A percentile compares a stretch with the other conserved stretches of the same genome.
Evolutionary conservation across 2,329 filamentous ascomycete species (phyloP).

Genomic region (Aspergillus neoniger): DNA sequence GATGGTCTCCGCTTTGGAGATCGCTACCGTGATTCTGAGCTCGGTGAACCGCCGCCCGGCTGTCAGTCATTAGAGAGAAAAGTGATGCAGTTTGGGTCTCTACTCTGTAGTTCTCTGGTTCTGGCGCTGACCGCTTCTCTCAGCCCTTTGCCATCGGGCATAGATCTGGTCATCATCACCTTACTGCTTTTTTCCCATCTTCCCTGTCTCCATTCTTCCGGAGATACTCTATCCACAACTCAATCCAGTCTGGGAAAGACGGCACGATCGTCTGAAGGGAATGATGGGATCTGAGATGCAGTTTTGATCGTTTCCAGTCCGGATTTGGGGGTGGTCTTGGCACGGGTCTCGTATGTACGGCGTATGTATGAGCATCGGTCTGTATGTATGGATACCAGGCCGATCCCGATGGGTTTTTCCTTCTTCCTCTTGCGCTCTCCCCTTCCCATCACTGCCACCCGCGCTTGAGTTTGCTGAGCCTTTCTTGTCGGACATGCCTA

Average conservation of each 20-base stretch:
- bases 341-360: background rate
- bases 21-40: background rate
- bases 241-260: background rate
- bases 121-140: slow-evolving; percentile 20
- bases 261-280: slow-evolving; percentile 1
- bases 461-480: background rate
- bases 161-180: slow-evolving; percentile 14
- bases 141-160: slow-evolving; percentile 11
- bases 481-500: slow-evolving; percentile 19
- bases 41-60: background rate
- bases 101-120: background rate
- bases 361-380: background rate
- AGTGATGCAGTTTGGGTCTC: background rate
- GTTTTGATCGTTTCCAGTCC: background rate
- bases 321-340: background rate
- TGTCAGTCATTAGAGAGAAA: background rate
- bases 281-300: background rate
- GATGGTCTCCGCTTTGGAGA: background rate
- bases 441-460: background rate
- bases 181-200: slow-evolving; percentile 8
- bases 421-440: no score
- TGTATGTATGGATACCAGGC: slow-evolving; percentile 4
- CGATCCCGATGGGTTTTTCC: background rate
- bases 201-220: background rate
- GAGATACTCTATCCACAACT: background rate